These are phyloP conservation scores for Aristolochia contorta DNA, from an alignment of 164 flowering plant genomes.

Conservation along the genomic window DNA sequence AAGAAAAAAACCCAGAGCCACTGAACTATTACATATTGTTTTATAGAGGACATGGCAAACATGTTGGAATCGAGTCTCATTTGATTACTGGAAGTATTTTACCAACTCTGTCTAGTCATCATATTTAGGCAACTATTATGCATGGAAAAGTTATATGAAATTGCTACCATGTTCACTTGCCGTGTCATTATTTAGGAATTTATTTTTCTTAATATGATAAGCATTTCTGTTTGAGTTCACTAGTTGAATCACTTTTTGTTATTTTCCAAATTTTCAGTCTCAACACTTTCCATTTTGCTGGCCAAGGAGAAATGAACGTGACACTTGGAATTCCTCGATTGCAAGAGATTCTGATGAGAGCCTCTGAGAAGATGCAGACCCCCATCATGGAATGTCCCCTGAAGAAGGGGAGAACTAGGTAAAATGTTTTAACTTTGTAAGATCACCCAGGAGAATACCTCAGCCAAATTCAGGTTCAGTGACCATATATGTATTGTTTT, in stretches of 20 bases:
- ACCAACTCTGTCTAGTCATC: too few species aligned
- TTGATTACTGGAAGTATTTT: too few species aligned
- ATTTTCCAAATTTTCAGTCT: constrained; percentile 42
- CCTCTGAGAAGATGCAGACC: constrained; percentile 59
- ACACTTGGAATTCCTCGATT: constrained; percentile 99
- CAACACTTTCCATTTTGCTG: constrained; percentile 97
- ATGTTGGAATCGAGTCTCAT: too few species aligned
- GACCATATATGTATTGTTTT: too few species aligned
- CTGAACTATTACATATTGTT: too few species aligned
- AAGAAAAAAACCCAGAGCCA: too few species aligned
- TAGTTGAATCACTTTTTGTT: neutral
- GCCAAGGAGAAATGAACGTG: constrained; percentile 94
- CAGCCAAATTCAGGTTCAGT: too few species aligned
- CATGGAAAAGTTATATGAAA: too few species aligned
- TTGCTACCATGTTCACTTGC: too few species aligned
- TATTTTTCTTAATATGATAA: neutral
- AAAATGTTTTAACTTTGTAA: constrained; percentile 17
- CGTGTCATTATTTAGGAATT: neutral
- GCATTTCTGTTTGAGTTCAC: neutral
- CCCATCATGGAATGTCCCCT: constrained; percentile 88
- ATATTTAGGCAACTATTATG: too few species aligned
- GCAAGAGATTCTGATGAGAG: constrained; percentile 89
- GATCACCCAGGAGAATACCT: neutral
- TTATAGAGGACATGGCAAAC: too few species aligned
- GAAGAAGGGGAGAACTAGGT: constrained; percentile 43